Evolutionary conservation across 2,329 filamentous ascomycete genomes (phyloP), one percentile per base, ranked within the genome.

Genomic region (Ophiosphaerella narmari): DNA sequence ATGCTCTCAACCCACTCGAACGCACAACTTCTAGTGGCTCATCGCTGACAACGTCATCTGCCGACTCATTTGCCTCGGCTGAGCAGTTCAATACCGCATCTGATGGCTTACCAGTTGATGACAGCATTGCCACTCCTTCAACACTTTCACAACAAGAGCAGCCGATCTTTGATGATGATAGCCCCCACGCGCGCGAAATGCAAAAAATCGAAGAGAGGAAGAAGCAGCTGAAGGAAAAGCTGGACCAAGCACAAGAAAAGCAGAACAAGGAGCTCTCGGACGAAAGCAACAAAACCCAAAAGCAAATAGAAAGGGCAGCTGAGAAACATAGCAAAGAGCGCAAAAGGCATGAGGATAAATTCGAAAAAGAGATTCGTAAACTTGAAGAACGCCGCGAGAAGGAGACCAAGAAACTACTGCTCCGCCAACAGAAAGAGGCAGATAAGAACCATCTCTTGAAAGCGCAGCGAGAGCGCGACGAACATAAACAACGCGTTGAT

Each of bases 321-420:
- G 84, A 87, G 65, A 86, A 83, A 63, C 84, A 89, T 67, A 81
- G 84, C 39, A 78, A 76, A 40, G 85, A 88, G 56, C 64, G 62
- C 50, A 68, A 68, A 43, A 77, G 75, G 42, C 70, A 77, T 26
- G 68, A 74, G 53, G 68, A 73, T 7, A 75, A 75, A 47, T 76
- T 74, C 33, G 62, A 69, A 9, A 71, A 69, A 26, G 72, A 77
- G 46, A 68, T 86, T 0, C 81, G 82, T 37, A 89, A 87, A 65
- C 83, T 86, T 44, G 83, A 87, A 58, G 85, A 85, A 39, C 87
- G 86, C 59, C 86, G 86, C 60, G 80, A 81, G 55, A 80, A 80
- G 11, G 86, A 90, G 63, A 75, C 88, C 39, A 75, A 76, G 54
- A 87, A 86, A 70, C 74, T 89, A 2, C 83, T 89, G 55, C 80